These are phyloP conservation scores for Fusarium longipes DNA, from an alignment of 2,329 filamentous ascomycete species.

Conservation along the genomic window DNA sequence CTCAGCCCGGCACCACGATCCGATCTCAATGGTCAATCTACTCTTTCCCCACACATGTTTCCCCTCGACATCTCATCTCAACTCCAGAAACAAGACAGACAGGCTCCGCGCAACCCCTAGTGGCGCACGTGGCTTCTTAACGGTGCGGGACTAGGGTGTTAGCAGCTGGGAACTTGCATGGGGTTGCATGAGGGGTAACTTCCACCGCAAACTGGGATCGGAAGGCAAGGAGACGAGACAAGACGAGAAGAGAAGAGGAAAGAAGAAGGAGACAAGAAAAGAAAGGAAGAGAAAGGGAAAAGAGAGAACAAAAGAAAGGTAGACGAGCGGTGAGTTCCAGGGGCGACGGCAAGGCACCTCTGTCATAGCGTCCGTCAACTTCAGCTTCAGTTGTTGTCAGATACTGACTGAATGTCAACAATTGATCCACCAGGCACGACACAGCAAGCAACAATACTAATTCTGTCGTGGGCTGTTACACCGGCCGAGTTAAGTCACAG, in stretches of 20 bases:
- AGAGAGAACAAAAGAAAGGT: constrained; percentile 30
- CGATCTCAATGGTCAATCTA: constrained; percentile 42
- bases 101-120: constrained; percentile 35
- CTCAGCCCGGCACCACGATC: constrained; percentile 37
- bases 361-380: constrained; percentile 33
- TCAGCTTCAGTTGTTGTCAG: constrained; percentile 24
- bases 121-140: constrained; percentile 48
- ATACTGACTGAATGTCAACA: background rate
- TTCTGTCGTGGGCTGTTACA: background rate
- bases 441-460: background rate
- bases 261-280: constrained; percentile 17
- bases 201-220: constrained; percentile 12
- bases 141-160: constrained; percentile 48
- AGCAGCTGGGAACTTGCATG: constrained; percentile 35
- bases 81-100: constrained; percentile 23
- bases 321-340: constrained; percentile 37
- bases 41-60: constrained; percentile 40
- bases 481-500: constrained; percentile 6
- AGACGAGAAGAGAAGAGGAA: constrained; percentile 10
- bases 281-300: constrained; percentile 26
- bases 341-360: constrained; percentile 20
- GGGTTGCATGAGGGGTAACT: constrained; percentile 28
- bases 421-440: constrained; percentile 3
- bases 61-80: constrained; percentile 21
- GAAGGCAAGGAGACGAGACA: background rate